A percentile compares a stretch with the other conserved stretches of the same genome.
Conservation (phyloP, 345 rosid genomes). For the Pseudoturritis turrita region DNA sequence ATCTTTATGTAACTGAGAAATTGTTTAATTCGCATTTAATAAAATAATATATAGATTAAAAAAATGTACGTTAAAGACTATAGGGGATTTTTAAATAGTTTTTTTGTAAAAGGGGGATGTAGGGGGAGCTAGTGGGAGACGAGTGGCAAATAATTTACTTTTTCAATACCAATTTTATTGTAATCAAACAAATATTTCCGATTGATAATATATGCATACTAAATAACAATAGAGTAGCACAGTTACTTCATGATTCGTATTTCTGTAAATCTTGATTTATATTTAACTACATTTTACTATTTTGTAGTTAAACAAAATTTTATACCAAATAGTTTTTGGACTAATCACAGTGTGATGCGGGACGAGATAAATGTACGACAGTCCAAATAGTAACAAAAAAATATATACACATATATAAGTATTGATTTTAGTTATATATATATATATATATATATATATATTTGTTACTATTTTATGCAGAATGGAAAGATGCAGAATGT, state of each 20-base stretch:
- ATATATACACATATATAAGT: no score
- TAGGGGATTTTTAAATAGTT: conserved; percentile 1
- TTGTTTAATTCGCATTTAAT: not conserved
- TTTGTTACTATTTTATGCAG: no score
- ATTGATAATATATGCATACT: not conserved
- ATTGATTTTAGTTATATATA: no score
- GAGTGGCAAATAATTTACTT: conserved; percentile 30
- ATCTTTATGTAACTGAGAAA: conserved; percentile 19
- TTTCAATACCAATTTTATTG: not conserved
- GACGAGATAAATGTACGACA: no score
- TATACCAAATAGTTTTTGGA: no score
- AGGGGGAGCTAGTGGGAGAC: conserved; percentile 28
- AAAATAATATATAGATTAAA: not conserved
- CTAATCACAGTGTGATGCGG: no score
- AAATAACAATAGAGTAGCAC: not conserved
- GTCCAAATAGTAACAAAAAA: no score
- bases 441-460: no score
- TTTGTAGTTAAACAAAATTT: not conserved
- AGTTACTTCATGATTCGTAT: no score
- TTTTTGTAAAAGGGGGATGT: not conserved
- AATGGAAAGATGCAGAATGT: no score
- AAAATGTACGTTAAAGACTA: conserved; percentile 18
- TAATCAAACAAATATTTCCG: not conserved
- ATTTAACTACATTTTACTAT: not conserved
- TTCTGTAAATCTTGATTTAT: no score